phyloP scores from a whole-genome alignment of 352 stramenopile species.

The Globisporangium orthogonon region DNA sequence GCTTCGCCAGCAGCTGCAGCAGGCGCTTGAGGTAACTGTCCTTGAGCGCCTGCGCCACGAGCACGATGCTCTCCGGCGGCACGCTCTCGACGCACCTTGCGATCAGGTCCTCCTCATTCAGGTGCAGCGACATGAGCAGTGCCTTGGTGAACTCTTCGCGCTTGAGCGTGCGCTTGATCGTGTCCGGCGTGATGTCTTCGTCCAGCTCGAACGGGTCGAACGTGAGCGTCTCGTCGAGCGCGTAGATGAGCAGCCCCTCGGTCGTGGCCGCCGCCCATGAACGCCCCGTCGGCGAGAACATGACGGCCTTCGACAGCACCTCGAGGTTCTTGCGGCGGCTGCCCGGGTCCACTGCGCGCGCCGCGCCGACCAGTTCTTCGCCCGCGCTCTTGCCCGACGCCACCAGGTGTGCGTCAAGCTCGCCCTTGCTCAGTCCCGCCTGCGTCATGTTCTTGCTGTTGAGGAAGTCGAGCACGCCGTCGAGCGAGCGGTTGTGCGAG shows the following conservation, averaged over 20 bases:
- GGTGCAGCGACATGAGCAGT: conserved; percentile 94
- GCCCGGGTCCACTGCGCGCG: conserved; percentile 91
- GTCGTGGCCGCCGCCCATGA: conserved; percentile 96
- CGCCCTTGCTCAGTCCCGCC: conserved; percentile 55
- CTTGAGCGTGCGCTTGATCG: conserved; percentile 84
- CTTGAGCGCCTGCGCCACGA: conserved; percentile 89
- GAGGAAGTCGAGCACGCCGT: conserved; percentile 96
- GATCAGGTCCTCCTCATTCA: conserved; percentile 95
- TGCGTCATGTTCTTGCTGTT: conserved; percentile 87
- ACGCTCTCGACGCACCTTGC: conserved; percentile 89
- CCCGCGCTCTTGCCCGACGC: conserved; percentile 18
- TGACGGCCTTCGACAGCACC: conserved; percentile 88
- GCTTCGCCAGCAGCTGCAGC: conserved; percentile 90
- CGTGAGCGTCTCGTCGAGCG: conserved; percentile 92
- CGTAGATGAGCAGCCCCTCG: conserved; percentile 97
- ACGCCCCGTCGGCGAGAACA: conserved; percentile 96
- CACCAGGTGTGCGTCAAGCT: conserved; percentile 68
- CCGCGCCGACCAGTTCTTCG: conserved; percentile 67
- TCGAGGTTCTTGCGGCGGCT: conserved; percentile 82
- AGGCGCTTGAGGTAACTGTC: conserved; percentile 91
- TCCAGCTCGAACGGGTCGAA: conserved; percentile 99
- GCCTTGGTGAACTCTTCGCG: conserved; percentile 89
- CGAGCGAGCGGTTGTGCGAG: conserved; percentile 94
- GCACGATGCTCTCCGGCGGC: conserved; percentile 82
- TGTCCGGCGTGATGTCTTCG: conserved; percentile 95